A percentile compares a stretch with the other conserved stretches of the same genome.
Conservation (phyloP, 108 stramenopile genomes). For the Pseudonitzschia delicatissima region DNA sequence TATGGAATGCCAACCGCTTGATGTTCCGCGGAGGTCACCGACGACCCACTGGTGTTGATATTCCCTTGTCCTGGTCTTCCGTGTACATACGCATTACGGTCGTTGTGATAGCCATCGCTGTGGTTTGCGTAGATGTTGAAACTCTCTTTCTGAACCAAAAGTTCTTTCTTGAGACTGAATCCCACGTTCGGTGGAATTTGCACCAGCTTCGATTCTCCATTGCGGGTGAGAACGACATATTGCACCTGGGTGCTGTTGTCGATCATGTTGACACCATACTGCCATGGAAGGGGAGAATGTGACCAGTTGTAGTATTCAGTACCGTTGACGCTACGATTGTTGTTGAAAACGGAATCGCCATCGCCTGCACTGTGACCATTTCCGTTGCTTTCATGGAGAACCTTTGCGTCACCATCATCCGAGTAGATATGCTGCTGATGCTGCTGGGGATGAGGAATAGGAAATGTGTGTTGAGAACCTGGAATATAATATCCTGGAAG, state of each 20-base stretch:
- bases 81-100: no score
- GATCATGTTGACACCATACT: slow-evolving; percentile 2
- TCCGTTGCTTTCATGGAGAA: background rate
- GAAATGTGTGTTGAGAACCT: no score
- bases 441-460: background rate
- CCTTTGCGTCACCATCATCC: background rate
- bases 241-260: background rate
- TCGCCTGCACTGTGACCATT: background rate
- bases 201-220: slow-evolving; percentile 1
- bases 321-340: background rate
- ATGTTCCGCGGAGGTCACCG: no score
- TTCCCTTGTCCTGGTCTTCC: background rate
- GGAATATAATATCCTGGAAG: no score
- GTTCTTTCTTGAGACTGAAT: background rate
- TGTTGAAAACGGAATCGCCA: background rate
- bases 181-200: background rate
- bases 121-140: background rate
- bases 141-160: background rate
- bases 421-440: background rate
- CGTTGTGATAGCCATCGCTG: no score
- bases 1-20: no score
- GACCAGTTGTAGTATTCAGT: no score
- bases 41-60: no score
- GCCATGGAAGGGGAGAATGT: no score
- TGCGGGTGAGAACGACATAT: background rate